Conservation (phyloP, 805 yeast species). For the Schwanniomyces pseudopolymorphus region DNA sequence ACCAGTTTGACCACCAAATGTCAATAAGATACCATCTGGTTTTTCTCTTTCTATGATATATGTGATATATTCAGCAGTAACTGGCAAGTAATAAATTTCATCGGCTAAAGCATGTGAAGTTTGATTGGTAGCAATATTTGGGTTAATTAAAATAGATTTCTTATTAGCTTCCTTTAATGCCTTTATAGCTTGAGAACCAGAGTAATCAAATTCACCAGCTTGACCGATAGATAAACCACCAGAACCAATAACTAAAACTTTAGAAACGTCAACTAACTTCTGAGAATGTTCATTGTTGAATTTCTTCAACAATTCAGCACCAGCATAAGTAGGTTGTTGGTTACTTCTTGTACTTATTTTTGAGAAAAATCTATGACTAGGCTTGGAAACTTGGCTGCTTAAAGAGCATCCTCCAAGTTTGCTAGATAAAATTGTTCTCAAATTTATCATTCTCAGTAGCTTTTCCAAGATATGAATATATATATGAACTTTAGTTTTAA, state of each 20-base stretch:
- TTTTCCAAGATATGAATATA: neutral
- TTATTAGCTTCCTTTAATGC: conserved; percentile 91
- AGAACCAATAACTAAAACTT: conserved; percentile 91
- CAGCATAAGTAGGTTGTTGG: conserved; percentile 48
- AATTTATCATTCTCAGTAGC: conserved; percentile 1
- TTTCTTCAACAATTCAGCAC: conserved; percentile 57
- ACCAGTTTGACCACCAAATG: conserved; percentile 99
- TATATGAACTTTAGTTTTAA: neutral
- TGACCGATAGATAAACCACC: conserved; percentile 98
- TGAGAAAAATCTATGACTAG: conserved; percentile 7
- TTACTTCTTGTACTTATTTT: neutral
- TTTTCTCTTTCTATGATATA: conserved; percentile 93
- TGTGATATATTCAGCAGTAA: conserved; percentile 93
- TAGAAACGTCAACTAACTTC: conserved; percentile 75
- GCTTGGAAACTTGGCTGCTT: conserved; percentile 3
- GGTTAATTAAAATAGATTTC: conserved; percentile 82
- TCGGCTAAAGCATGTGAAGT: conserved; percentile 95
- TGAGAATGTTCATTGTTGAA: conserved; percentile 62
- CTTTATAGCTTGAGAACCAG: conserved; percentile 96
- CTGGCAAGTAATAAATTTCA: conserved; percentile 93
- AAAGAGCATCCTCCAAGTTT: conserved; percentile 3
- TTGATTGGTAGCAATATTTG: conserved; percentile 96
- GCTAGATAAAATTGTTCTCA: conserved; percentile 4
- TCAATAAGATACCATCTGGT: conserved; percentile 93
- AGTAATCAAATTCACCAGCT: conserved; percentile 97